Conservation (phyloP, 306 rosid species). For the Acacia confusa region DNA sequence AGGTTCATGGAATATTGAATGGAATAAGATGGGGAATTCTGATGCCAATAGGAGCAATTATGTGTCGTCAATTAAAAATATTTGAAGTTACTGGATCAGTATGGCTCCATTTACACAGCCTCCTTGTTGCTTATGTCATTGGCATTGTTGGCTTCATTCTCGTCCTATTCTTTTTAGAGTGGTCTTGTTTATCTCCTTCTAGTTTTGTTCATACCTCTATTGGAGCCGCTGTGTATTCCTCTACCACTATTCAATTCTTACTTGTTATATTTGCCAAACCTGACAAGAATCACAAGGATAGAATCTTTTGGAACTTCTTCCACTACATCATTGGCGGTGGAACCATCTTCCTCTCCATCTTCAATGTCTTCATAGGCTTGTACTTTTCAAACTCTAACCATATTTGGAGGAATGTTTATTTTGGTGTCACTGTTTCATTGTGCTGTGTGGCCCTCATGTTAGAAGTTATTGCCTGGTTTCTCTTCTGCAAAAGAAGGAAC, state of each 20-base stretch:
- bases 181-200: not conserved
- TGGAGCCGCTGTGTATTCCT: conserved; percentile 22
- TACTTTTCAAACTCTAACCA: not conserved
- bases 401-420: not conserved
- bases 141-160: too few species aligned
- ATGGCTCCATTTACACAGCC: too few species aligned
- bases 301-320: conserved; percentile 29
- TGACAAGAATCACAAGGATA: not conserved
- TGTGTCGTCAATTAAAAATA: too few species aligned
- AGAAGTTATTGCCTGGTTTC: conserved; percentile 11
- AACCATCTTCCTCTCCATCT: not conserved
- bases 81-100: too few species aligned
- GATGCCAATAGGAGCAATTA: too few species aligned
- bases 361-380: conserved; percentile 28
- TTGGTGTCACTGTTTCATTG: not conserved
- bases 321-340: conserved; percentile 18
- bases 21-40: too few species aligned
- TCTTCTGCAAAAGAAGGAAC: not conserved
- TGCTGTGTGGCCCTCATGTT: not conserved
- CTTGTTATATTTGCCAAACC: conserved; percentile 7
- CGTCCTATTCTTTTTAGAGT: too few species aligned
- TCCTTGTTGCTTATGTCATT: too few species aligned
- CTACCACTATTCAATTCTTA: conserved; percentile 3
- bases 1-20: too few species aligned
- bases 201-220: conserved; percentile 9